Evolutionary conservation across 2,329 filamentous ascomycete genomes (phyloP), one percentile per base, ranked within the genome.

Genomic region (Paecilomyces variotii): DNA sequence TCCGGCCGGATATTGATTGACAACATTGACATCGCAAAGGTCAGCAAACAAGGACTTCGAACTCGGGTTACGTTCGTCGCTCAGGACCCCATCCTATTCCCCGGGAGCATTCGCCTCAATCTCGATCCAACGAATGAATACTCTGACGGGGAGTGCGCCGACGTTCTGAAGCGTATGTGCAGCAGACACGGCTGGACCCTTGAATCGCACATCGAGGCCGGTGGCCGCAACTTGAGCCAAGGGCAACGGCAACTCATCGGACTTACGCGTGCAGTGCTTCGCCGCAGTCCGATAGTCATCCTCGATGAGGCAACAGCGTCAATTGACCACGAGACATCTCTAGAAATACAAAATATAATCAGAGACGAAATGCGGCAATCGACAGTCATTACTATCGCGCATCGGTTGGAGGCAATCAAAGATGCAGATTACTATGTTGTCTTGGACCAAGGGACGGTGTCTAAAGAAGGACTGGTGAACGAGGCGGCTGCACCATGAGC

Each of bases 221-320:
- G 83, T 2, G 85, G 85, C 2, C 80, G 80, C 39, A 87, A 86
- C 55, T 75, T 88, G 0, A 84, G 80, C 54, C 85, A 88, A 65
- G 60, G 60, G 19, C 85, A 88, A 67, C 73, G 85, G 53, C 86
- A 88, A 65, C 76, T 88, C 0, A 83, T 88, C 2, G 85, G 84
- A 0, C 74, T 88, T 1, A 82, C 85, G 0, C 70, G 86, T n/a
- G 84, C 86, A 0, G 79, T 88, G 56, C 70, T 88, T 53, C 72
- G 85, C 7, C 73, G 82, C n/a, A 85, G 82, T 59, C 74, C 82
- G 0, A 80, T 88, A 61, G 76, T 88, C 9, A 82, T 88, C 55
- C 78, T 88, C 66, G 86, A 88, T 64, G 86, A 88, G 65, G 85
- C 85, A 2, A 87, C 85, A 1, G 84, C 85, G 2, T 84, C 81